Percentiles rank a stretch among this genome's conserved stretches.
phyloP scores from a whole-genome alignment of 805 yeast species.

The Kodamaea lidongshanica region DNA sequence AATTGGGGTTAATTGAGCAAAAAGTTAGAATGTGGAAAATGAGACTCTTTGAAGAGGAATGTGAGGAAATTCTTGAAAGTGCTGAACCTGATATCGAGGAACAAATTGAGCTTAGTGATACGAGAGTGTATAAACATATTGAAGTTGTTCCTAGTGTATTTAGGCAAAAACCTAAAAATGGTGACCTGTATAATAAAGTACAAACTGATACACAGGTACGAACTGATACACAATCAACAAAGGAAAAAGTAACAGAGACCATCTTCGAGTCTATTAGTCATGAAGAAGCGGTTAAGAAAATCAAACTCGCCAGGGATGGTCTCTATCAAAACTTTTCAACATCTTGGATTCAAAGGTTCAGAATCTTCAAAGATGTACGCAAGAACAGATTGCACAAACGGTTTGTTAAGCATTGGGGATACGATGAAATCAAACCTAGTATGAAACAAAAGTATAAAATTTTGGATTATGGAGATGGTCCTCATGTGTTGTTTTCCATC shows the following conservation, averaged over 20 bases:
- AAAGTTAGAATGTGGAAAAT: constrained; percentile 48
- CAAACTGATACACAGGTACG: too few relatives aligned
- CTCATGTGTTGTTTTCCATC: constrained; percentile 25
- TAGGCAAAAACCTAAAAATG: too few relatives aligned
- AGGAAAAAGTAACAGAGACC: too few relatives aligned
- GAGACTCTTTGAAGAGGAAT: constrained; percentile 31
- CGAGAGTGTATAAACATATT: too few relatives aligned
- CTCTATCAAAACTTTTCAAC: constrained; percentile 23
- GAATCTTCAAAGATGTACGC: constrained; percentile 19
- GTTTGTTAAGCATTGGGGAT: constrained; percentile 27
- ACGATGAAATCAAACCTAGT: constrained; percentile 24
- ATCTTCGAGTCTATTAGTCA: too few relatives aligned
- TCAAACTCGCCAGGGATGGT: constrained; percentile 21
- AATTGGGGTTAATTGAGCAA: constrained; percentile 65
- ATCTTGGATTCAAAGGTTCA: constrained; percentile 31
- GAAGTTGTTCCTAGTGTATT: too few relatives aligned
- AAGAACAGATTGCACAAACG: constrained; percentile 22
- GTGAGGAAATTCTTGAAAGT: constrained; percentile 11
- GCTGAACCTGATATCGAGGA: constrained; percentile 11
- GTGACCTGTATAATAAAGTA: too few relatives aligned
- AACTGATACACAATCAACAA: too few relatives aligned
- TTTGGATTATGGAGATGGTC: constrained; percentile 29
- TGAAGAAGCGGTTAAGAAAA: constrained; percentile 22
- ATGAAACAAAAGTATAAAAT: constrained; percentile 31
- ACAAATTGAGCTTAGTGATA: constrained; percentile 6